phyloP scores from a whole-genome alignment of 2,329 filamentous ascomycete genomes.

The Arthrobotrys megalospora region DNA sequence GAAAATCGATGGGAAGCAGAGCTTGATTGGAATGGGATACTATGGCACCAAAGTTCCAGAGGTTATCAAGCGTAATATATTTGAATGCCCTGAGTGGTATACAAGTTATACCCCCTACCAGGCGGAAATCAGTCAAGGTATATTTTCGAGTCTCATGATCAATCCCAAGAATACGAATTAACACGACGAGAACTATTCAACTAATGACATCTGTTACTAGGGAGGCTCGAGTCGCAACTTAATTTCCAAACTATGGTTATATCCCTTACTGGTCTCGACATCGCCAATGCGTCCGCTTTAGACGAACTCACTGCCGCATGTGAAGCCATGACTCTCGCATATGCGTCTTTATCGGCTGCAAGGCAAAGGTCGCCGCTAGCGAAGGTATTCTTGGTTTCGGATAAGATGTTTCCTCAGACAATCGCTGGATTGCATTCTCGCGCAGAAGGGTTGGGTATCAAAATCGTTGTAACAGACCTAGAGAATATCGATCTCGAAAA shows the following conservation, averaged over 20 bases:
- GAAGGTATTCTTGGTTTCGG: slow-evolving; percentile 87
- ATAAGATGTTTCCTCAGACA: slow-evolving; percentile 87
- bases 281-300: slow-evolving; percentile 90
- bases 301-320: slow-evolving; percentile 94
- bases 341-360: slow-evolving; percentile 80
- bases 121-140: no score
- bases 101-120: no score
- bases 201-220: slow-evolving; percentile 36
- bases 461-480: slow-evolving; percentile 75
- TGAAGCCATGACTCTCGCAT: slow-evolving; percentile 93
- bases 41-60: no score
- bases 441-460: slow-evolving; percentile 91
- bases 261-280: slow-evolving; percentile 87
- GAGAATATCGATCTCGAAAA: slow-evolving; percentile 67
- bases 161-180: no score
- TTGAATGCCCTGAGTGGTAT: no score
- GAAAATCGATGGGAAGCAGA: no score
- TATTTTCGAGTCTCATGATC: no score
- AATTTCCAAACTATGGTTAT: slow-evolving; percentile 96
- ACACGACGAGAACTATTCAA: no score
- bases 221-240: slow-evolving; percentile 88
- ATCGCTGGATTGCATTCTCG: slow-evolving; percentile 86
- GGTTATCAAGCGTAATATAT: no score
- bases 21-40: no score
- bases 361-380: slow-evolving; percentile 78